Conservation (phyloP, 192 early-diverging fungal species). For the Podila epigama region DNA sequence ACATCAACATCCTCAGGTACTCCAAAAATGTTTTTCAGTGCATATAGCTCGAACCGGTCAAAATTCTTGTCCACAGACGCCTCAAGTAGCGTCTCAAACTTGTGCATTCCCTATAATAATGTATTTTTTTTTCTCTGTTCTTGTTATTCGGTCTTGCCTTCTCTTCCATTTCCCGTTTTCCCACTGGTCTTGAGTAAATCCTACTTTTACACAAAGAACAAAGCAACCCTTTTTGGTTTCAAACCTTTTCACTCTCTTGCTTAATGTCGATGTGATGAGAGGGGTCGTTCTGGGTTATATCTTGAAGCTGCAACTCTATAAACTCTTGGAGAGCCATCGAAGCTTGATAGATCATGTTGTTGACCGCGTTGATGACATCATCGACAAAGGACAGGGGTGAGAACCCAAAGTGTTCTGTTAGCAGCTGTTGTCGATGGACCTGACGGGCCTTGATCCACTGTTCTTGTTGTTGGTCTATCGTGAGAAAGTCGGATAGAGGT, state of each 20-base stretch:
- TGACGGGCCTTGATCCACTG: conserved; percentile 27
- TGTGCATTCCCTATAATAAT: conserved; percentile 65
- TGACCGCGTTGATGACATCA: conserved; percentile 81
- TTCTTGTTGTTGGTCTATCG: conserved; percentile 9
- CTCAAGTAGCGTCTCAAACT: conserved; percentile 81
- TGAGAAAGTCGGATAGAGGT: no score
- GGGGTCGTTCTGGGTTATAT: conserved; percentile 3
- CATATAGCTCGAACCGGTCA: conserved; percentile 85
- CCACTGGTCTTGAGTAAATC: no score
- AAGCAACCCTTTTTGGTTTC: background rate
- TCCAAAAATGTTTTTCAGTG: conserved; percentile 75
- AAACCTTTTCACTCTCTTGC: conserved; percentile 29
- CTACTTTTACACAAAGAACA: no score
- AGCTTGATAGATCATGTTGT: conserved; percentile 75
- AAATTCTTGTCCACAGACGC: conserved; percentile 82
- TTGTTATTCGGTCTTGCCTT: conserved; percentile 2
- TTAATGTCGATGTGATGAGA: conserved; percentile 2
- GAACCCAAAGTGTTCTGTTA: conserved; percentile 86
- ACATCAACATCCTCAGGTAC: conserved; percentile 65
- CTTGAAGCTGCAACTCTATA: conserved; percentile 64
- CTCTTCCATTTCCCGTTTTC: background rate
- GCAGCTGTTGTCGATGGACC: conserved; percentile 50
- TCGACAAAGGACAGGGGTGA: conserved; percentile 82
- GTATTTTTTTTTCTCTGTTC: background rate
- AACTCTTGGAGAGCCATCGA: conserved; percentile 73